Evolutionary conservation across 768 basidiomycete genomes (phyloP).

Genomic region (Leucogyrophana mollusca): DNA sequence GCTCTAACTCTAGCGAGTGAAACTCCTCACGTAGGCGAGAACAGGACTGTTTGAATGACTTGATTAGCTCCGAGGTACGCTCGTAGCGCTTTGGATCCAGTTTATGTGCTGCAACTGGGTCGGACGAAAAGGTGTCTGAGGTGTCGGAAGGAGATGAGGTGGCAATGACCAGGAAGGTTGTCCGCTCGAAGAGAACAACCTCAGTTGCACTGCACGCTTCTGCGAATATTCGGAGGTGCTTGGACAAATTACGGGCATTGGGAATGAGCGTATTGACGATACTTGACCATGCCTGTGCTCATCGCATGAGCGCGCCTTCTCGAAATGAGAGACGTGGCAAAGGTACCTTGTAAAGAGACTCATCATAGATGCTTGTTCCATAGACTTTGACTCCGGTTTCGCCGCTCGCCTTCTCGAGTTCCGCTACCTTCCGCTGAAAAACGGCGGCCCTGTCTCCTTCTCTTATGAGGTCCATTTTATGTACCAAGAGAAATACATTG

Average conservation of each 20-base stretch:
- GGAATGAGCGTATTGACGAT: conserved; percentile 97
- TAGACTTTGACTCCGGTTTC: conserved; percentile 68
- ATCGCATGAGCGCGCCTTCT: conserved; percentile 9
- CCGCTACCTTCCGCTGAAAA: conserved; percentile 72
- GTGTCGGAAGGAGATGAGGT: conserved; percentile 54
- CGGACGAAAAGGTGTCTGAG: conserved; percentile 25
- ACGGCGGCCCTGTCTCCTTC: conserved; percentile 50
- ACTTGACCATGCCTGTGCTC: conserved; percentile 88
- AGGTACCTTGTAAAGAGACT: conserved; percentile 88
- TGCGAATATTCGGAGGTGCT: conserved; percentile 84
- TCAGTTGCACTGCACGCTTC: conserved; percentile 88
- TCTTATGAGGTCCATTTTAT: conserved; percentile 96
- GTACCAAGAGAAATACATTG: conserved; percentile 84
- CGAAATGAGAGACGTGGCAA: conserved; percentile 8
- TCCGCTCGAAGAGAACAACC: conserved; percentile 94
- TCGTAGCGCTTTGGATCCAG: conserved; percentile 77
- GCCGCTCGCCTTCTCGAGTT: conserved; percentile 68
- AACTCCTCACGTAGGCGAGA: conserved; percentile 84
- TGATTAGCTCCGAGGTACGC: conserved; percentile 90
- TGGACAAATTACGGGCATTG: conserved; percentile 85
- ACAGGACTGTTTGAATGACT: conserved; percentile 92
- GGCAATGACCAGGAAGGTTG: conserved; percentile 97
- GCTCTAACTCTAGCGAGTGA: conserved; percentile 82
- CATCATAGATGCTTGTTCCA: conserved; percentile 96
- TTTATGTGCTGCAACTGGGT: conserved; percentile 37